Evolutionary conservation across 2,329 filamentous ascomycete species (phyloP).

Genomic region (Saccharata proteae): DNA sequence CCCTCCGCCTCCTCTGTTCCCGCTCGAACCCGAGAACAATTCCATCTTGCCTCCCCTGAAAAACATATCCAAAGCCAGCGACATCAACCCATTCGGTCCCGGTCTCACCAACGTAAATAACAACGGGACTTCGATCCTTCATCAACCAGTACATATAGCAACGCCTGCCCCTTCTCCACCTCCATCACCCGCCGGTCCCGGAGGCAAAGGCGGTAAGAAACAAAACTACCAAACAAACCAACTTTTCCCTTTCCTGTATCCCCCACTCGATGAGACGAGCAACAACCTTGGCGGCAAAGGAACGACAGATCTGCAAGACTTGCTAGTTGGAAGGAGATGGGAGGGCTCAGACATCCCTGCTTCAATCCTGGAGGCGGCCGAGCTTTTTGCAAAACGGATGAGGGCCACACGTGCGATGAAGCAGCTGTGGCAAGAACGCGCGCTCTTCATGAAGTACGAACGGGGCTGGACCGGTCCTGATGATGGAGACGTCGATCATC

Average conservation of each 20-base stretch:
- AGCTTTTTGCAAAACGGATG: conserved; percentile 80
- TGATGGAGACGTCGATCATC: conserved; percentile 31
- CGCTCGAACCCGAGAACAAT: conserved; percentile 80
- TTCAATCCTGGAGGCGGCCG: conserved; percentile 88
- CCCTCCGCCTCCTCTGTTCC: conserved; percentile 70
- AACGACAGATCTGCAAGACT: conserved; percentile 64
- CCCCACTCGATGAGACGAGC: conserved; percentile 76
- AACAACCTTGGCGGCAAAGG: conserved; percentile 88
- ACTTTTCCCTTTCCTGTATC: conserved; percentile 96
- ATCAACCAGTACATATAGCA: conserved; percentile 97
- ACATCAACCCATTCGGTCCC: conserved; percentile 40
- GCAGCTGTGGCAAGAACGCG: conserved; percentile 89
- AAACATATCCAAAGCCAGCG: conserved; percentile 47
- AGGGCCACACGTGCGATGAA: conserved; percentile 83
- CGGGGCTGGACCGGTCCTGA: conserved; percentile 63
- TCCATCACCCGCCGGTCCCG: conserved; percentile 70
- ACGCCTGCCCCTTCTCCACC: conserved; percentile 93
- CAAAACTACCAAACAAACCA: conserved; percentile 99
- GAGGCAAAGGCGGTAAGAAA: conserved; percentile 91
- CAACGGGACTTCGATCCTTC: conserved; percentile 61
- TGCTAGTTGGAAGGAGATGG: conserved; percentile 73
- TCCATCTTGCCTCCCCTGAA: conserved; percentile 78
- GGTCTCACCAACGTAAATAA: conserved; percentile 35
- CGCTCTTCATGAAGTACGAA: conserved; percentile 83
- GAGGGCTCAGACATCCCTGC: conserved; percentile 88